Evolutionary conservation across 2,329 filamentous ascomycete species (phyloP), one percentile per base, ranked within the genome.

Genomic region (Gnomoniopsis sp.): DNA sequence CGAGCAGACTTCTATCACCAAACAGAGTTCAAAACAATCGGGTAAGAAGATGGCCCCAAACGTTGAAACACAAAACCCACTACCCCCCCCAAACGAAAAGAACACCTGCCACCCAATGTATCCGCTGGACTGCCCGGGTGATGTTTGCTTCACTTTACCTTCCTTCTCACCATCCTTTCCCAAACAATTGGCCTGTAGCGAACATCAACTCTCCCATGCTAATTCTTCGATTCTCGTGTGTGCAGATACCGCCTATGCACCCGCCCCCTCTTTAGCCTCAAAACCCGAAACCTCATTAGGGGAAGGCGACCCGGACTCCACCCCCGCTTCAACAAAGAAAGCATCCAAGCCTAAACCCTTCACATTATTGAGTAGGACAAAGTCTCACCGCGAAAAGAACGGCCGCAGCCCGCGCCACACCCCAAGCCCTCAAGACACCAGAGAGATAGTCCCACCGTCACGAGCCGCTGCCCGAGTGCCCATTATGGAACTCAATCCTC

Each of bases 281-380:
- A 78, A 72, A 66, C 82, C 83, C 62, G 79, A 85, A 60, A 67
- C 81, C 46, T 83, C 83, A 59, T 67, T 84, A 48, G 55, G 70
- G 56, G 81, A 84, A 49, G 69, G 74, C 69, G 81, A 84, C 55
- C 55, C 43, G 48, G 58, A 49, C 55, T 65, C 68, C 55, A 57
- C 64, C 46, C 66, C 70, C 21, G n/a, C 44, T 14, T 48, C 53
- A 26, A 46, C 53, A 51, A 81, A 77, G 69, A 82, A 77, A 67
- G 72, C 68, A n/a, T 53, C 58, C 64, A 85, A 85, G 65, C 75
- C 78, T 15, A 86, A 85, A 61, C 74, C 80, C 10, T 86, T 86
- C 69, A 75, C 75, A 21, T 71, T 82, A 23, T 69, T 86, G 17
- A 74, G 76, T 60, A 81, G 83, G 46, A 77, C 77, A 59, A 77